Conservation (phyloP, 2,329 filamentous ascomycete genomes). For the Exophiala alcalophila region DNA sequence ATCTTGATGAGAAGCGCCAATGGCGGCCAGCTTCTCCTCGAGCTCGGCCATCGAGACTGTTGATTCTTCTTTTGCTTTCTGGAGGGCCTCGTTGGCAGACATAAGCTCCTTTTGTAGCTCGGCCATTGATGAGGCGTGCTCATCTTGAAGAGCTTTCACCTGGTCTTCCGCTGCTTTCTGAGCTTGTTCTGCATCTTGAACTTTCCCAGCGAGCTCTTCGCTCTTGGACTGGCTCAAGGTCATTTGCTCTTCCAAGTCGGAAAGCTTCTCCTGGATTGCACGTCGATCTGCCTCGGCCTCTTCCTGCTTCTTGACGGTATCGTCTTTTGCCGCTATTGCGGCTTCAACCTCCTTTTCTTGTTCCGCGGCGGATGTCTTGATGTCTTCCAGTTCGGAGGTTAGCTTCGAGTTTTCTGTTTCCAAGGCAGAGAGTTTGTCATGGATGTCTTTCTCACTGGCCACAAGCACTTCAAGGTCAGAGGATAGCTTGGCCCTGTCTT, state of each 20-base stretch:
- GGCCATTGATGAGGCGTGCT: constrained; percentile 4
- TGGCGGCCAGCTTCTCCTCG: constrained; percentile 8
- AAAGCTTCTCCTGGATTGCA: constrained; percentile 6
- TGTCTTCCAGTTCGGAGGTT: constrained; percentile 8
- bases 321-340: constrained; percentile 4
- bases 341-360: constrained; percentile 5
- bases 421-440: constrained; percentile 8
- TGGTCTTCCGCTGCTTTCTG: constrained; percentile 8
- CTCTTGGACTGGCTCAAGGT: constrained; percentile 3
- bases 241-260: constrained; percentile 3
- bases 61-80: constrained; percentile 15
- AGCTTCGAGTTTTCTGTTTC: constrained; percentile 14
- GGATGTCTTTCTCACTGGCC: background rate
- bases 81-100: constrained; percentile 11
- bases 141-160: constrained; percentile 7
- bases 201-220: constrained; percentile 10
- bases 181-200: constrained; percentile 5
- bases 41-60: constrained; percentile 10
- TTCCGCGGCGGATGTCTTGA: constrained; percentile 1
- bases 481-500: constrained; percentile 13
- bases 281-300: constrained; percentile 3
- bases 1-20: constrained; percentile 4
- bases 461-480: constrained; percentile 10
- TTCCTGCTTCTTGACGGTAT: constrained; percentile 14
- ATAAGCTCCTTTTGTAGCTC: constrained; percentile 11